Conservation (phyloP, 1,139 yeast genomes). For the Protomyces macrosporus region DNA sequence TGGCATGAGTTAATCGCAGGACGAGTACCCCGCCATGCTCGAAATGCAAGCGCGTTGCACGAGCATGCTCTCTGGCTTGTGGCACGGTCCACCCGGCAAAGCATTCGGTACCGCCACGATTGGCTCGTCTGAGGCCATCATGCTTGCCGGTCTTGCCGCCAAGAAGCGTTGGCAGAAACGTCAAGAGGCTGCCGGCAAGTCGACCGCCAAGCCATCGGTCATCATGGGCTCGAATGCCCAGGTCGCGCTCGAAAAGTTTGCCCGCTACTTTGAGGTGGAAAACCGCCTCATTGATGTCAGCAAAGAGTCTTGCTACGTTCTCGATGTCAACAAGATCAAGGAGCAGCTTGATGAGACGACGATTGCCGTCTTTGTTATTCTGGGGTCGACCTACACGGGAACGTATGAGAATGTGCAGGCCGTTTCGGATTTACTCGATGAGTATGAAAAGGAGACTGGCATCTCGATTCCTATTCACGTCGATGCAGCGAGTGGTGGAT, state of each 20-base stretch:
- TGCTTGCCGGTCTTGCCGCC: slow-evolving; percentile 89
- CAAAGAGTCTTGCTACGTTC: slow-evolving; percentile 52
- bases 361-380: slow-evolving; percentile 80
- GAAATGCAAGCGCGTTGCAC: slow-evolving; percentile 78
- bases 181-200: slow-evolving; percentile 56
- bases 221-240: slow-evolving; percentile 94
- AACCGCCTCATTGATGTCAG: slow-evolving; percentile 66
- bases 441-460: slow-evolving; percentile 64
- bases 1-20: slow-evolving; percentile 37
- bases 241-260: slow-evolving; percentile 85
- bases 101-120: slow-evolving; percentile 89
- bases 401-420: slow-evolving; percentile 73
- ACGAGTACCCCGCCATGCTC: slow-evolving; percentile 83
- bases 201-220: slow-evolving; percentile 67
- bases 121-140: slow-evolving; percentile 89
- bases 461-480: slow-evolving; percentile 74
- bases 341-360: slow-evolving; percentile 80
- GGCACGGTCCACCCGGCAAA: slow-evolving; percentile 59
- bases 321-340: slow-evolving; percentile 56
- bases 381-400: slow-evolving; percentile 92
- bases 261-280: slow-evolving; percentile 88
- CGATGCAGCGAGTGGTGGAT: slow-evolving; percentile 90
- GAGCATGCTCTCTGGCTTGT: slow-evolving; percentile 67
- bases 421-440: slow-evolving; percentile 58
- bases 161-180: slow-evolving; percentile 79